Conservation (phyloP, 495 filamentous ascomycete species). For the Parachaetomium inaequale region DNA sequence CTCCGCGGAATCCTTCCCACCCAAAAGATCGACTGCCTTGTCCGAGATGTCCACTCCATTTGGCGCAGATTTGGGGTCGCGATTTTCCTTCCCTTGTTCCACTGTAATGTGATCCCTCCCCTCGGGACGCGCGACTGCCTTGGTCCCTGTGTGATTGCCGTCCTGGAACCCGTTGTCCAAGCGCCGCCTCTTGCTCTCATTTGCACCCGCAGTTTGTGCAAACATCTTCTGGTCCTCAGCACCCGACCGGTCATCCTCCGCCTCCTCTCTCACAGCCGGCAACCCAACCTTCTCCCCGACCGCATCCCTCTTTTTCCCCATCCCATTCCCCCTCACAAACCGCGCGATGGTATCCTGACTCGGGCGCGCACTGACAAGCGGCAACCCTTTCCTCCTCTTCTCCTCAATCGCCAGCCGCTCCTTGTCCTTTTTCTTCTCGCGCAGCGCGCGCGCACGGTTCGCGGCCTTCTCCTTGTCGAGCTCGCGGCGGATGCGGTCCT, state of each 20-base stretch:
- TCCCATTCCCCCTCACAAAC: conserved; percentile 38
- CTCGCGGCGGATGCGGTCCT: conserved; percentile 44
- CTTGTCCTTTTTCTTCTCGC: conserved; percentile 46
- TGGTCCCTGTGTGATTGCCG: background rate
- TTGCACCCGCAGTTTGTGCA: background rate
- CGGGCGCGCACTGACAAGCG: conserved; percentile 39
- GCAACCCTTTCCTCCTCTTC: conserved; percentile 41
- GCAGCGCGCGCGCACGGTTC: conserved; percentile 34
- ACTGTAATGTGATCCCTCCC: background rate
- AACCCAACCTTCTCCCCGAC: conserved; percentile 7
- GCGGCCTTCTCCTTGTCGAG: conserved; percentile 41
- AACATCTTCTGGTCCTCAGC: conserved; percentile 11
- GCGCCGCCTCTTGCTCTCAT: conserved; percentile 7
- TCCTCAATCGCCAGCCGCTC: conserved; percentile 35
- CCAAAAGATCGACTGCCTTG: too few species aligned
- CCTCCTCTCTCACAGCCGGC: conserved; percentile 9
- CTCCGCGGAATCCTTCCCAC: too few species aligned
- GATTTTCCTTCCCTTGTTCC: background rate
- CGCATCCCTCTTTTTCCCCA: conserved; percentile 24
- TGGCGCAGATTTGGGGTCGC: background rate
- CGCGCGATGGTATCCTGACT: conserved; percentile 45
- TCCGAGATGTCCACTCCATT: background rate
- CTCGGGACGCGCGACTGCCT: background rate
- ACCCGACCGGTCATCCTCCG: conserved; percentile 8
- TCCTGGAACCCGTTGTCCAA: background rate